Percentiles rank a stretch among this genome's conserved stretches.
These are phyloP conservation scores for Pestalotiopsis sp. DNA, from an alignment of 2,329 filamentous ascomycete genomes.

Conservation along the genomic window DNA sequence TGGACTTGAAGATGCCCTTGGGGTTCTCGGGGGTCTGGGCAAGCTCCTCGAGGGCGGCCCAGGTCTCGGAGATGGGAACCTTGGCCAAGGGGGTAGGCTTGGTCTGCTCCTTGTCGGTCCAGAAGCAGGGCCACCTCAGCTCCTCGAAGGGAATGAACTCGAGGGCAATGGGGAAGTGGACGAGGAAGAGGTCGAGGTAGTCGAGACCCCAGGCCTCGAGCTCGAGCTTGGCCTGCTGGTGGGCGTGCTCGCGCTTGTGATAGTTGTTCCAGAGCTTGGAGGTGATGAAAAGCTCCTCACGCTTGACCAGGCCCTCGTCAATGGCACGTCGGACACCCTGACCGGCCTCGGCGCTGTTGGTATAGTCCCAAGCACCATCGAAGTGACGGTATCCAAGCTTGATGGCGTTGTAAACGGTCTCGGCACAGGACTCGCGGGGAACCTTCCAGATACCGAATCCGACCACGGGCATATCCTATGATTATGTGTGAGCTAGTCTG, in stretches of 20 bases:
- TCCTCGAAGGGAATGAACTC: constrained; percentile 46
- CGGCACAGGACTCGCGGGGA: constrained; percentile 35
- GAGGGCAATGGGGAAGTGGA: constrained; percentile 60
- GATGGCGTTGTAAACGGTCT: constrained; percentile 66
- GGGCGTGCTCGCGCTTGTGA: constrained; percentile 64
- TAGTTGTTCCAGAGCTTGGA: constrained; percentile 71
- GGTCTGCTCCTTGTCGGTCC: constrained; percentile 46
- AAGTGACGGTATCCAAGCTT: constrained; percentile 57
- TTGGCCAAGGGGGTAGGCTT: constrained; percentile 55
- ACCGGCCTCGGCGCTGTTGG: constrained; percentile 69
- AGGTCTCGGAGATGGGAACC: constrained; percentile 79
- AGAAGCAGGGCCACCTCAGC: constrained; percentile 41
- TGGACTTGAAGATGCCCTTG: constrained; percentile 69
- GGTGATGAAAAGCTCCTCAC: constrained; percentile 67
- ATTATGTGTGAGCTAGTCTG: constrained; percentile 16
- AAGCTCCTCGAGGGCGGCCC: constrained; percentile 77
- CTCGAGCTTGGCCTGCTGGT: constrained; percentile 61
- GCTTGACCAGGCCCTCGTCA: constrained; percentile 61
- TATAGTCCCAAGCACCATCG: constrained; percentile 59
- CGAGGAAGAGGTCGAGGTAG: constrained; percentile 72
- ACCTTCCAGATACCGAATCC: constrained; percentile 47
- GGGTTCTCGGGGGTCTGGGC: constrained; percentile 58
- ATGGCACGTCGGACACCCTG: constrained; percentile 62
- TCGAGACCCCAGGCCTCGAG: constrained; percentile 65
- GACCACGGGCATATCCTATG: constrained; percentile 40